These are phyloP conservation scores for Phytophthora sojae DNA, from an alignment of 352 stramenopile genomes.

Conservation along the genomic window DNA sequence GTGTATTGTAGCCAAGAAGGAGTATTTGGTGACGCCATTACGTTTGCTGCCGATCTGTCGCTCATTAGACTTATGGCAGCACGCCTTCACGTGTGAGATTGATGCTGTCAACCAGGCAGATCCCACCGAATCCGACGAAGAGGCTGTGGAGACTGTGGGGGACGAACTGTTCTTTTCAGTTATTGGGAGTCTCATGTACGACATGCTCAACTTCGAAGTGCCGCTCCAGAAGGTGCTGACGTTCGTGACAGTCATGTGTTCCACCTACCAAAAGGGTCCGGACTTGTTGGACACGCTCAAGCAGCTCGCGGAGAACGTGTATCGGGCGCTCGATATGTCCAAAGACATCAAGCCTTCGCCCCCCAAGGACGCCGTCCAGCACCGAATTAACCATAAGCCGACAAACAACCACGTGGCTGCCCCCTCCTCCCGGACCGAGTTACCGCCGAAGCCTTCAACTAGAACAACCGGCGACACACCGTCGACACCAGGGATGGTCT, in stretches of 20 bases:
- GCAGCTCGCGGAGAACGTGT: constrained; percentile 85
- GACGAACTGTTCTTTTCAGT: constrained; percentile 88
- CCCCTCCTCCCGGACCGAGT: constrained; percentile 1
- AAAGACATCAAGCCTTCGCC: constrained; percentile 65
- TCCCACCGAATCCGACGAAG: constrained; percentile 45
- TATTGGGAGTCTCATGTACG: constrained; percentile 83
- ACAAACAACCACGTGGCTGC: constrained; percentile 2
- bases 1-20: constrained; percentile 65
- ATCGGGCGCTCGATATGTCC: constrained; percentile 80
- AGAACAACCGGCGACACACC: constrained; percentile 5
- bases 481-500: constrained; percentile 10
- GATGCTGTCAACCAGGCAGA: constrained; percentile 59
- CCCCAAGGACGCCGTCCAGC: constrained; percentile 28
- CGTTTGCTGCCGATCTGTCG: constrained; percentile 72
- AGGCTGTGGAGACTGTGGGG: constrained; percentile 41
- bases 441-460: constrained; percentile 5
- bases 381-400: constrained; percentile 25
- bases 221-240: constrained; percentile 75
- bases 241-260: constrained; percentile 86
- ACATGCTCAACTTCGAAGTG: constrained; percentile 88
- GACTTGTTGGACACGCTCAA: constrained; percentile 78
- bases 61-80: constrained; percentile 87
- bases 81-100: constrained; percentile 83
- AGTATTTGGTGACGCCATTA: constrained; percentile 77
- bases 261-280: constrained; percentile 79